Base-by-base conservation (phyloP, 179 eudicot species). In the Beta macrorhiza region DNA sequence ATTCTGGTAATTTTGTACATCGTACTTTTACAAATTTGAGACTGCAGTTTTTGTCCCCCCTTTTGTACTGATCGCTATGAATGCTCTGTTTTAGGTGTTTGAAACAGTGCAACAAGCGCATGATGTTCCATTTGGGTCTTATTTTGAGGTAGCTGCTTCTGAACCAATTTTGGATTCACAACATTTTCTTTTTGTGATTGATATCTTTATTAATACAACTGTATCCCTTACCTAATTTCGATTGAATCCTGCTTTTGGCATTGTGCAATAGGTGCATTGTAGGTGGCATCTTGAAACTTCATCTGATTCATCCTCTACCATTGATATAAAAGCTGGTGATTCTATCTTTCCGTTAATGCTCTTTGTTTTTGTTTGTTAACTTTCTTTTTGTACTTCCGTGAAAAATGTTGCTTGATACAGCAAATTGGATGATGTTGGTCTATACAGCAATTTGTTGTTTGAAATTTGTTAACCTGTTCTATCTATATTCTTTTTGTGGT, bases 21-120 rank as follows among this genome's bases (percentile, higher is more conserved):
- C 62, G 55, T 52, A 8, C 25, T 78, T 13, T 53, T 53, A 32
- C 55, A 67, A 59, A 55, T 65, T n/a, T 29, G 65, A 75, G 45
- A 55, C 15, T 51, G 13, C 15, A 15, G 51, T 75, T 53, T 65
- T 20, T 56, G 51, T 67, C 75, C 20, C 17, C n/a, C 8, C 29
- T 9, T 78, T 45, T 47, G 29, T 42, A 62, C 55, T 75, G 47
- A 76, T 63, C 59, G 19, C 29, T 82, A 20, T 77, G 25, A n/a
- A 52, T 49, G 68, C 67, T 77, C 59, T 75, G 25, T 79, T 44
- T 82, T 77, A 95, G 99, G 95, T 92, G 78, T 92, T 89, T 89
- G 99, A 95, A 89, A 95, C 99, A 74, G 97, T 92, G 67, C 97
- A 92, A 79, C 99, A 93, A 89, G 97, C 91, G 16, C 99, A 93